A percentile compares a stretch with the other conserved stretches of the same genome.
Conservation (phyloP, 2,329 filamentous ascomycete genomes). For the Aureobasidium sp. region DNA sequence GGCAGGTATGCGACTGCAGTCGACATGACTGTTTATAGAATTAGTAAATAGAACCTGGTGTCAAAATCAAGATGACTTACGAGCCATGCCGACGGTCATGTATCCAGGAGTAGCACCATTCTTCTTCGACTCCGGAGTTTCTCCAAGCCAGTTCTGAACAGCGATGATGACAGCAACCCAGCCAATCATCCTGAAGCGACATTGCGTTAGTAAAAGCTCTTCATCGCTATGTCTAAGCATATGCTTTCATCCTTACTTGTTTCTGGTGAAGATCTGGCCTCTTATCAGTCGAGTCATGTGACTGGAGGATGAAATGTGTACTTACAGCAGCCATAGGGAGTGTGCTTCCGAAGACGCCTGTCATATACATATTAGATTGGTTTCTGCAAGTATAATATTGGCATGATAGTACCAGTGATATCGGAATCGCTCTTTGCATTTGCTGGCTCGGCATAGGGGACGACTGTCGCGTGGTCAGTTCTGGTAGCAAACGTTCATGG, state of each 20-base stretch:
- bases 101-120: conserved; percentile 59
- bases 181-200: conserved; percentile 48
- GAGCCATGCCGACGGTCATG: conserved; percentile 70
- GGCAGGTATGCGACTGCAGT: conserved; percentile 50
- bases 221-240: background rate
- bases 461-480: conserved; percentile 48
- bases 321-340: conserved; percentile 81
- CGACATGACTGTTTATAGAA: conserved; percentile 29
- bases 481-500: conserved; percentile 10
- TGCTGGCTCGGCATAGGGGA: conserved; percentile 75
- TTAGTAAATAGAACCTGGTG: conserved; percentile 4
- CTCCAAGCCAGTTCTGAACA: conserved; percentile 67
- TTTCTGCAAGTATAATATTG: background rate
- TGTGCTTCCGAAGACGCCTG: conserved; percentile 61
- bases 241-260: conserved; percentile 51
- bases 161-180: conserved; percentile 67
- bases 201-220: background rate
- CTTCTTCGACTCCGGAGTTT: conserved; percentile 59
- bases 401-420: conserved; percentile 52
- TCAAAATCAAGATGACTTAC: conserved; percentile 40
- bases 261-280: conserved; percentile 72
- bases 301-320: conserved; percentile 13
- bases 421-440: conserved; percentile 57
- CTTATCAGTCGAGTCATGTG: conserved; percentile 21
- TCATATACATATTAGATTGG: conserved; percentile 17